Percentiles rank a stretch among this genome's conserved stretches.
phyloP scores from a whole-genome alignment of 2,329 filamentous ascomycete species.

The Didymella glomerata region DNA sequence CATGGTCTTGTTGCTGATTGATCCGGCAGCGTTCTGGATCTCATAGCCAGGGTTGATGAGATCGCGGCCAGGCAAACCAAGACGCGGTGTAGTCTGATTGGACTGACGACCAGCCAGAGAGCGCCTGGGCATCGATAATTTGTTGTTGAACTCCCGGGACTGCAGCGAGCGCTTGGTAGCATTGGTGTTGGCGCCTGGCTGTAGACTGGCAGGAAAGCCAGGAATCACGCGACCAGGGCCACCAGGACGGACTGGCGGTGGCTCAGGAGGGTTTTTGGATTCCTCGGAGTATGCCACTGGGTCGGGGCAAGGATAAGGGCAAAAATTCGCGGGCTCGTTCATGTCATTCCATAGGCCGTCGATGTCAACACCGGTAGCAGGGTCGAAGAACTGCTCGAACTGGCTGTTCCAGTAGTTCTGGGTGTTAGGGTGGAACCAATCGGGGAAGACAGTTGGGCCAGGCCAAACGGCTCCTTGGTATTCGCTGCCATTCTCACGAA shows the following conservation, averaged over 20 bases:
- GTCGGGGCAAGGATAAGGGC: conserved; percentile 57
- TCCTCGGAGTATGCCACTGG: conserved; percentile 51
- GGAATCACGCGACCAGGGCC: conserved; percentile 68
- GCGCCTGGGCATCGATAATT: conserved; percentile 18
- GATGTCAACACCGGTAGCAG: conserved; percentile 72
- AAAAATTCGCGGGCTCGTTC: conserved; percentile 50
- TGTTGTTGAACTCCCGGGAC: conserved; percentile 15
- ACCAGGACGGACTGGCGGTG: conserved; percentile 68
- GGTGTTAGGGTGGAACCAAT: conserved; percentile 75
- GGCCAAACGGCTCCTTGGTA: conserved; percentile 78
- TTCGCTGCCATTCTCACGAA: conserved; percentile 62
- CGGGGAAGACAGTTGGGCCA: conserved; percentile 74
- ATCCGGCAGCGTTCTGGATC: conserved; percentile 64
- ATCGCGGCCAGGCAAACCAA: conserved; percentile 70
- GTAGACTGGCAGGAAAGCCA: conserved; percentile 73
- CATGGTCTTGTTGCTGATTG: conserved; percentile 60
- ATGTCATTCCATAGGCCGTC: conserved; percentile 71
- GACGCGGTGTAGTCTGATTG: conserved; percentile 47
- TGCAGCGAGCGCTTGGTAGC: conserved; percentile 24
- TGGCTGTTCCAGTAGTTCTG: conserved; percentile 74
- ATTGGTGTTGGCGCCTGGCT: conserved; percentile 56
- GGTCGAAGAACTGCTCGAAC: conserved; percentile 71
- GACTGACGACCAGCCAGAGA: conserved; percentile 31
- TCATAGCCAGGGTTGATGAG: conserved; percentile 71
- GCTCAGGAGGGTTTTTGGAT: conserved; percentile 65